phyloP scores from a whole-genome alignment of 2,329 filamentous ascomycete genomes.

The Colletotrichum plurivorum region DNA sequence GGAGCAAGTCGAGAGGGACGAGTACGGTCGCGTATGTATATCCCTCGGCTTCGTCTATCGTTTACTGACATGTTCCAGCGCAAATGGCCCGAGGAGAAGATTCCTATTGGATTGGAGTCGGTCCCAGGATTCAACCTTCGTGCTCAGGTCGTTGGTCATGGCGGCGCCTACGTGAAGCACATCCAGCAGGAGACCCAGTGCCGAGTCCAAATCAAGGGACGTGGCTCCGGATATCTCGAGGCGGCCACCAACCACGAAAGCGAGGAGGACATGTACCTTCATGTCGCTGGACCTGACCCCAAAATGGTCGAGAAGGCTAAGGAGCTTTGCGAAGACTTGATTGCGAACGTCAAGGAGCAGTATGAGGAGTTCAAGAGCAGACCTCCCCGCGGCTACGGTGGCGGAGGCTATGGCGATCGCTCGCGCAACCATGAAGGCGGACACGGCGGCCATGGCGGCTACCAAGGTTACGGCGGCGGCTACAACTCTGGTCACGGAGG shows the following conservation, averaged over 20 bases:
- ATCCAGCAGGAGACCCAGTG: slow-evolving; percentile 97
- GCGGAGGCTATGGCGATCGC: slow-evolving; percentile 60
- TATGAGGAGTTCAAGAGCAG: slow-evolving; percentile 93
- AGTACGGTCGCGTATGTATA: slow-evolving; percentile 83
- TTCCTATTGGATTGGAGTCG: slow-evolving; percentile 90
- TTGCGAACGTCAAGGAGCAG: slow-evolving; percentile 88
- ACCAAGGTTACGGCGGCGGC: slow-evolving; percentile 51
- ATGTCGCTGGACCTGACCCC: slow-evolving; percentile 94
- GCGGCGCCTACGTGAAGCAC: slow-evolving; percentile 96
- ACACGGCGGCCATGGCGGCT: slow-evolving; percentile 54
- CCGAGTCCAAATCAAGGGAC: slow-evolving; percentile 97
- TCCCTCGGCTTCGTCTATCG: not conserved
- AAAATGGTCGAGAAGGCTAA: slow-evolving; percentile 90
- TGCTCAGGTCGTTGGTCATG: slow-evolving; percentile 94
- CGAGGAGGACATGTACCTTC: slow-evolving; percentile 96
- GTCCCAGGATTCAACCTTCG: slow-evolving; percentile 95
- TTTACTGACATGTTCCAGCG: slow-evolving; percentile 69
- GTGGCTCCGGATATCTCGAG: slow-evolving; percentile 94
- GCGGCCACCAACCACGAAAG: slow-evolving; percentile 89
- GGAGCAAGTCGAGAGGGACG: slow-evolving; percentile 88
- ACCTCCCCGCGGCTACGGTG: slow-evolving; percentile 75
- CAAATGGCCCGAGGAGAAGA: slow-evolving; percentile 99
- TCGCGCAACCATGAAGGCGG: slow-evolving; percentile 53
- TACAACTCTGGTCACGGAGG: slow-evolving; percentile 45
- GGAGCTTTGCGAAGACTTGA: slow-evolving; percentile 88